phyloP scores from a whole-genome alignment of 805 yeast genomes.

The Cyberlindnera xishuangbannaensis region DNA sequence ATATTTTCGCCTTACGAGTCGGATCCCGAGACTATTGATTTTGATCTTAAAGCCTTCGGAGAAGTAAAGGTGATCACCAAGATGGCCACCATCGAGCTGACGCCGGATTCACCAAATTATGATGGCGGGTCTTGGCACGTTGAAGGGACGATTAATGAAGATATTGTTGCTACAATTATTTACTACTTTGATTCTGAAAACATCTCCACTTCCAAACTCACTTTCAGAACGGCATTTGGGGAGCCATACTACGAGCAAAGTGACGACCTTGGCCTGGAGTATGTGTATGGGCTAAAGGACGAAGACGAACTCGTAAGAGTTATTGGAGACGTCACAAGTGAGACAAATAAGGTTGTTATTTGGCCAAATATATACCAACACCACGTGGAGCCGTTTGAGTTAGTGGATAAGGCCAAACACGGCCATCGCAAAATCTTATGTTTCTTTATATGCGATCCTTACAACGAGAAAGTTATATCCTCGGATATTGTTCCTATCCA shows the following conservation, averaged over 20 bases:
- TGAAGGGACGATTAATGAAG: constrained; percentile 10
- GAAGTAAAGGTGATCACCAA: constrained; percentile 8
- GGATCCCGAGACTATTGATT: constrained; percentile 2
- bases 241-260: constrained; percentile 8
- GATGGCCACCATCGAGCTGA: constrained; percentile 7
- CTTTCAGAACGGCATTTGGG: constrained; percentile 6
- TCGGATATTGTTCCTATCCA: constrained; percentile 2
- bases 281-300: constrained; percentile 3
- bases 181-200: constrained; percentile 9
- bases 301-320: constrained; percentile 1
- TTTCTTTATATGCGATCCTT: constrained; percentile 9
- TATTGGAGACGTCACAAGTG: constrained; percentile 4
- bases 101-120: constrained; percentile 5
- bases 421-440: constrained; percentile 9
- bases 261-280: constrained; percentile 2
- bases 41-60: constrained; percentile 2
- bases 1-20: constrained; percentile 1
- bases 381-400: constrained; percentile 8
- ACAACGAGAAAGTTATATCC: constrained; percentile 3
- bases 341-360: constrained; percentile 5
- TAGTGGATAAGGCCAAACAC: constrained; percentile 4
- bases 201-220: constrained; percentile 3
- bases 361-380: constrained; percentile 9
- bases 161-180: constrained; percentile 8
- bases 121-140: constrained; percentile 11